phyloP scores from a whole-genome alignment of 2,329 filamentous ascomycete genomes.

The Sordariomycetes sp. region DNA sequence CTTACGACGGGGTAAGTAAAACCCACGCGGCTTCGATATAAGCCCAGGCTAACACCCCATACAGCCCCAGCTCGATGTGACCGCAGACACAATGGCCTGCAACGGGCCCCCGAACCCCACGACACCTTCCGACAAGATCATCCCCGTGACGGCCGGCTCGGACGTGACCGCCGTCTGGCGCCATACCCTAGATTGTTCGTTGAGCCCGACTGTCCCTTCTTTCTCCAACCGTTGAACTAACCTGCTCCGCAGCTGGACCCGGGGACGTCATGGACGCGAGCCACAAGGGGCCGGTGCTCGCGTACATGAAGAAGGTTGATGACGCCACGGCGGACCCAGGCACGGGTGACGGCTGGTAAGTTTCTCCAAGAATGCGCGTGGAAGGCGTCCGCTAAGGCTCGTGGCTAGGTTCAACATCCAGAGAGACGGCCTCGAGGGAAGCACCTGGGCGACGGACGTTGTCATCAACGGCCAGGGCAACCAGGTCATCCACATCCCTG shows the following conservation, averaged over 20 bases:
- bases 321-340: conserved; percentile 30
- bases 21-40: too few relatives aligned
- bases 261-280: conserved; percentile 42
- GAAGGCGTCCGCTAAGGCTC: background rate
- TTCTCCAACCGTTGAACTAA: background rate
- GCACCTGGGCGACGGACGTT: conserved; percentile 29
- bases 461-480: conserved; percentile 33
- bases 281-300: conserved; percentile 37
- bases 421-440: conserved; percentile 26
- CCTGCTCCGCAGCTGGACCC: conserved; percentile 19
- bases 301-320: conserved; percentile 43
- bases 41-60: too few relatives aligned
- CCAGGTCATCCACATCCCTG: conserved; percentile 39
- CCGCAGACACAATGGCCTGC: conserved; percentile 41
- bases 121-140: conserved; percentile 34
- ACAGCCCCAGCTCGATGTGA: conserved; percentile 27
- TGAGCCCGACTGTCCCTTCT: too few relatives aligned
- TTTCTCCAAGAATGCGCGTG: background rate
- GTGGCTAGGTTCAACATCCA: conserved; percentile 27
- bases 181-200: conserved; percentile 30
- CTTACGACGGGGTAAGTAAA: conserved; percentile 27
- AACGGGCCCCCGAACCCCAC: conserved; percentile 45
- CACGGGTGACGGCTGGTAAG: conserved; percentile 26
- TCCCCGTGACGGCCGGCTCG: conserved; percentile 37
- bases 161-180: conserved; percentile 44